Conservation (phyloP, 2,329 filamentous ascomycete species). For the Alternaria triticimaculans region DNA sequence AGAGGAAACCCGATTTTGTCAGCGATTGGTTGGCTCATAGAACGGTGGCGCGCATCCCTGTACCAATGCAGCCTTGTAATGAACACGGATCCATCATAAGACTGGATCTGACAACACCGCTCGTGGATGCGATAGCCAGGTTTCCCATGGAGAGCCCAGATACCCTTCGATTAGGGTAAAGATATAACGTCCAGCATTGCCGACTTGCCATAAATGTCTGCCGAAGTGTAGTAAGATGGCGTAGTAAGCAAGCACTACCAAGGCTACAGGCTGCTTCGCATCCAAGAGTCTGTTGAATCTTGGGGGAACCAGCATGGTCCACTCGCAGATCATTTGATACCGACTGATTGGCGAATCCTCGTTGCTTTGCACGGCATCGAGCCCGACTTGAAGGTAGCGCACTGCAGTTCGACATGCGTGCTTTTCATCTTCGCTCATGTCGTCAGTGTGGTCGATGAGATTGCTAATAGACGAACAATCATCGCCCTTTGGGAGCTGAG, state of each 20-base stretch:
- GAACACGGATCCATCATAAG: neutral
- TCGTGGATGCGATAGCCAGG: conserved; percentile 11
- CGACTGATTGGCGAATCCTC: conserved; percentile 4
- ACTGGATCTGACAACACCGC: neutral
- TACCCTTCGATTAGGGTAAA: conserved; percentile 59
- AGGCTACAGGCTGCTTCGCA: conserved; percentile 49
- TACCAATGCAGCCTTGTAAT: neutral
- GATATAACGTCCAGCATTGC: conserved; percentile 24
- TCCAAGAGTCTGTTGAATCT: conserved; percentile 49
- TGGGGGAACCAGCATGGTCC: conserved; percentile 46
- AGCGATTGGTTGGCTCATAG: neutral
- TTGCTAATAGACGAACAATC: conserved; percentile 25
- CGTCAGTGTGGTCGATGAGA: conserved; percentile 23
- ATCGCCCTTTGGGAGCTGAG: conserved; percentile 22
- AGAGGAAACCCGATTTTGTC: neutral
- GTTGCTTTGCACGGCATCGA: conserved; percentile 24
- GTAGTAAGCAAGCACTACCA: conserved; percentile 60
- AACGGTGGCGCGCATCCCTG: neutral
- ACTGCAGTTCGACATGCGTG: conserved; percentile 36
- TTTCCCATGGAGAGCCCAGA: conserved; percentile 40
- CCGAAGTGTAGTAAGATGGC: conserved; percentile 56
- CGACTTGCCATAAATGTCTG: conserved; percentile 28
- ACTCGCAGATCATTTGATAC: conserved; percentile 43
- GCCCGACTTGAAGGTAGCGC: conserved; percentile 27
- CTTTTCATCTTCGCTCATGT: conserved; percentile 22